Base-by-base conservation (phyloP, 2,329 filamentous ascomycete species). In the Ambrosiella cleistominuta region DNA sequence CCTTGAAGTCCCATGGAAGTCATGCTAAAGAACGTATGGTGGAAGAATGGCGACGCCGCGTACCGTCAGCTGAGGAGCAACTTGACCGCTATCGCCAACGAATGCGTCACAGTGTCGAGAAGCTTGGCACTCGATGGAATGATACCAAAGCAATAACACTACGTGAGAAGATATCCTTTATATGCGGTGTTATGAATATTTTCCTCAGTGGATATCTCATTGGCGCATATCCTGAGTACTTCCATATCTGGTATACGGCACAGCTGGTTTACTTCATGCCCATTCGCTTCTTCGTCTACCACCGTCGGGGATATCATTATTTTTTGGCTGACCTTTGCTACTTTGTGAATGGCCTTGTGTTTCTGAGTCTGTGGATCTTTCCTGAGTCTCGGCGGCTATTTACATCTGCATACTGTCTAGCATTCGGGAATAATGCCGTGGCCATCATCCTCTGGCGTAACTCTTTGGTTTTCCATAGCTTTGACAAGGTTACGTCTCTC, bases 381-480 rank as follows among this genome's bases (percentile, higher is more conserved):
- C 93, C 93, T 0, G 73, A 78, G 56, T 96, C 90, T 11, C 95
- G 95, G 70, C 83, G 91, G 50, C 78, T 98, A 13, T 90, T 98
- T 69, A 93, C 94, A 63, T 83, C 88, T 63, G 85, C 88, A 0
- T 98, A 90, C 70, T 97, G 93, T 66, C 75, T 98, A 39, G 87
- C 90, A 8, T 94, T 88, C 67, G 93, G 93, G 62, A 98, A 98
- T 71, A 98, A 98, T 67, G 93, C 93, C 17, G 83, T 96, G 52
- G 93, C 93, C 11, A 97, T 98, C 68, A 89, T 93, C 67, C 93
- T 98, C 90, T 98, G 93, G 93, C 83, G 93, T 63, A 98, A 98
- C 69, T 96, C 90, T 38, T 80, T 98, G 66, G 93, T 98, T 52
- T 98, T 98, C 70, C 93, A 98, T 74, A 95, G 88, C 67, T 83